These are phyloP conservation scores for Aureobasidium musti DNA, from an alignment of 2,329 filamentous ascomycete genomes.

Conservation along the genomic window DNA sequence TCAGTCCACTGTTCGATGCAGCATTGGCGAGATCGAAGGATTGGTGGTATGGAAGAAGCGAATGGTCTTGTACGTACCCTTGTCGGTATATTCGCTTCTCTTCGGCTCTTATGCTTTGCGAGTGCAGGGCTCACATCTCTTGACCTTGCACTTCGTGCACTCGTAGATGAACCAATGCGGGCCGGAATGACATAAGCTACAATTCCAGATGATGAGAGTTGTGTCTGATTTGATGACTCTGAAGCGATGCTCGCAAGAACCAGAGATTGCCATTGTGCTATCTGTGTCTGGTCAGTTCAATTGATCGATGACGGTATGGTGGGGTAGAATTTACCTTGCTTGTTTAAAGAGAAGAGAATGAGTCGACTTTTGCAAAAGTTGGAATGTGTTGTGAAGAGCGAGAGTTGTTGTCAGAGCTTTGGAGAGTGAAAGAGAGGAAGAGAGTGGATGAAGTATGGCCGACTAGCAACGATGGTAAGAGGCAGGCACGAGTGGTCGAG, in stretches of 20 bases:
- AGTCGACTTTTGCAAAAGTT: neutral
- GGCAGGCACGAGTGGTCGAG: conserved; percentile 13
- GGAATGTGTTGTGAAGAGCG: neutral
- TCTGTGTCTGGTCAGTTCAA: conserved; percentile 15
- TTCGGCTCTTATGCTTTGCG: conserved; percentile 44
- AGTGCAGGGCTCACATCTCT: conserved; percentile 53
- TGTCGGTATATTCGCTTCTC: neutral
- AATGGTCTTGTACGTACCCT: conserved; percentile 12
- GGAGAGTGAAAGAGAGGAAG: neutral
- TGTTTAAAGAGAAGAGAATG: neutral
- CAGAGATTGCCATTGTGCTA: conserved; percentile 50
- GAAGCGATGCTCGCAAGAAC: conserved; percentile 53
- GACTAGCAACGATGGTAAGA: conserved; percentile 1
- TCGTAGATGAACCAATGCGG: conserved; percentile 56
- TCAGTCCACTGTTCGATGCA: conserved; percentile 8
- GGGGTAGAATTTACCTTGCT: conserved; percentile 17
- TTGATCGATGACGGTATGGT: conserved; percentile 1
- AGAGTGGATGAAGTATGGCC: neutral
- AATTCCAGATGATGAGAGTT: conserved; percentile 55
- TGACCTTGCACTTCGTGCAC: conserved; percentile 54
- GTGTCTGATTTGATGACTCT: conserved; percentile 56
- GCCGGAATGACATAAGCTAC: conserved; percentile 55
- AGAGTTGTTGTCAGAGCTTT: neutral
- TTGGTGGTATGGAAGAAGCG: conserved; percentile 1
- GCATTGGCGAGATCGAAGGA: neutral